These are phyloP conservation scores for Talaromyces sp. DNA, from an alignment of 2,329 filamentous ascomycete species.

Conservation along the genomic window DNA sequence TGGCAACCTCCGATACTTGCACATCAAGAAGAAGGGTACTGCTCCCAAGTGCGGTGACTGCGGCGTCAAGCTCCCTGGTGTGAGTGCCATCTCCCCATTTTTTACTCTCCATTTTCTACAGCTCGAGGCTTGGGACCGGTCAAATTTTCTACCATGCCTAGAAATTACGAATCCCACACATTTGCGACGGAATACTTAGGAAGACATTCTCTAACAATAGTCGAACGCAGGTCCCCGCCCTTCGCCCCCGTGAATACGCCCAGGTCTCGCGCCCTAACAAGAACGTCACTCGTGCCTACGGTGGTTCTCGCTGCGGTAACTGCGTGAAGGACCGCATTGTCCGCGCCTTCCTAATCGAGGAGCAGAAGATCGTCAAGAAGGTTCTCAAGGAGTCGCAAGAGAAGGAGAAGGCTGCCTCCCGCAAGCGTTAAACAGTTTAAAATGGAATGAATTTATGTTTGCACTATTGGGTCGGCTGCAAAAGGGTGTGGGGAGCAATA, in stretches of 20 bases:
- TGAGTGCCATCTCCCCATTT: slow-evolving; percentile 56
- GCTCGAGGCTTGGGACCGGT: not conserved
- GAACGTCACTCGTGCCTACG: slow-evolving; percentile 97
- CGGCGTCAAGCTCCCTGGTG: slow-evolving; percentile 92
- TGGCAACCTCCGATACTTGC: slow-evolving; percentile 89
- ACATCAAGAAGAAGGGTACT: slow-evolving; percentile 99
- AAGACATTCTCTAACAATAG: slow-evolving; percentile 1
- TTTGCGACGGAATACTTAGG: not conserved
- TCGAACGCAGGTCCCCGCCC: slow-evolving; percentile 70
- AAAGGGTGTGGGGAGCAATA: slow-evolving; percentile 18
- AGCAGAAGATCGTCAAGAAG: slow-evolving; percentile 99
- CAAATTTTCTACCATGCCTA: not conserved
- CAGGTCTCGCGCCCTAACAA: slow-evolving; percentile 98
- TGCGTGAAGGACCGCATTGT: slow-evolving; percentile 98
- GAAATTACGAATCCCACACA: not conserved
- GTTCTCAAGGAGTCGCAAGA: slow-evolving; percentile 96
- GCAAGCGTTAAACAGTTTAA: slow-evolving; percentile 37
- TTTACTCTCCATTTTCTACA: not conserved
- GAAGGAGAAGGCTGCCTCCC: slow-evolving; percentile 41
- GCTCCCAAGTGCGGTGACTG: slow-evolving; percentile 99
- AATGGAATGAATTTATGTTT: slow-evolving; percentile 2
- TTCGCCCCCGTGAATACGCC: slow-evolving; percentile 96
- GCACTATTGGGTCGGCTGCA: slow-evolving; percentile 25
- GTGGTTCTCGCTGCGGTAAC: slow-evolving; percentile 96
- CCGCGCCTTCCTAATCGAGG: slow-evolving; percentile 98